Base-by-base conservation (phyloP, 1,284 basidiomycete genomes). In the Athelia psychrophila region DNA sequence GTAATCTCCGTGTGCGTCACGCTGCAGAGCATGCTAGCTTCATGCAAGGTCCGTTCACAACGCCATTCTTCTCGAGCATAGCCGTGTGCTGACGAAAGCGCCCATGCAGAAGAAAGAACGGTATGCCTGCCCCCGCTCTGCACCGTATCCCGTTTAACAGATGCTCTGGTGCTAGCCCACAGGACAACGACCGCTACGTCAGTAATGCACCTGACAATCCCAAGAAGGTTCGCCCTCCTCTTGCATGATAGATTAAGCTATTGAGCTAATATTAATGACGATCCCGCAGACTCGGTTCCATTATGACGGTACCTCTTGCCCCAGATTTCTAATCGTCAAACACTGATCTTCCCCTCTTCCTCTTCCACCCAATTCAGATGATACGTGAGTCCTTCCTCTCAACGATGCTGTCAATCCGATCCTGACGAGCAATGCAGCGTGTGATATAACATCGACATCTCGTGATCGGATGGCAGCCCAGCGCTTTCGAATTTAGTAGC, bases 21-120 rank as follows among this genome's bases (percentile, higher is more conserved):
- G 8, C 68, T 93, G 46, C 90, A 93, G 71, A 91, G 89, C 61
- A 93, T 93, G 90, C 76, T 93, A 52, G 90, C 88, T 19, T 92
- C 89, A 12, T 91, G 87, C 79, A 91, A 88, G 82, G 89, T 88
- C 54, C 50, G 68, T 60, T 40, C 15, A 51, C 42, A n/a, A n/a
- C n/a, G n/a, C 33, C 10, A 48, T 46, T 47, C 24, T 56, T 57
- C 48, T 3, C 49, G 44, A 27, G 9, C 10, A 46, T 46, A 23
- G 22, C 6, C 22, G 38, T 12, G 16, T 46, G 24, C 23, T 46
- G 19, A 46, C 24, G 10, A 27, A 10, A 19, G 9, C 16, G 16
- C 23, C 44, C 24, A 10, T 55, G 16, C 60, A 46, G 44, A 46
- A 46, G 44, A 46, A 46, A n/a, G 44, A 42, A 22, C 38, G 38